Conservation (phyloP, 1,284 basidiomycete genomes). For the Tremellales sp. region DNA sequence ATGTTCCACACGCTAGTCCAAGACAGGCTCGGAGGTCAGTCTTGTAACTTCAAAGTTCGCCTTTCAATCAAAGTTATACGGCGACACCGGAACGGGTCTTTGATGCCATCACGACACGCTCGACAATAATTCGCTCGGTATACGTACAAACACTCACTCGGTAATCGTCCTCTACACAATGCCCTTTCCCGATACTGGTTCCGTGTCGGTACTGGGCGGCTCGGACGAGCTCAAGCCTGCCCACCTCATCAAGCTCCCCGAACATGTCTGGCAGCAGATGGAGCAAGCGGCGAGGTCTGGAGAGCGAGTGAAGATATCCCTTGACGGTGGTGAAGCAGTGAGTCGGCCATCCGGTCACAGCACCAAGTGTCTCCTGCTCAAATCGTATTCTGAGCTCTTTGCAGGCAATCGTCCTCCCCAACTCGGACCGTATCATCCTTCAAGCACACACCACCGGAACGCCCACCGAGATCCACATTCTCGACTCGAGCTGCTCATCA, state of each 20-base stretch:
- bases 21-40: too few relatives aligned
- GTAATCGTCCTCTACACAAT: constrained; percentile 11
- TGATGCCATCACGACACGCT: too few relatives aligned
- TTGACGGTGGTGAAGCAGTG: constrained; percentile 32
- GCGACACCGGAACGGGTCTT: too few relatives aligned
- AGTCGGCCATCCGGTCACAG: constrained; percentile 27
- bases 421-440: constrained; percentile 19
- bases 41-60: too few relatives aligned
- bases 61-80: too few relatives aligned
- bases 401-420: constrained; percentile 28
- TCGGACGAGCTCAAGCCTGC: constrained; percentile 16
- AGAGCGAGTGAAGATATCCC: constrained; percentile 15
- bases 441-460: constrained; percentile 19
- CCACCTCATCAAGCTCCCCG: constrained; percentile 35
- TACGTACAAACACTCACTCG: too few relatives aligned
- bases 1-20: too few relatives aligned
- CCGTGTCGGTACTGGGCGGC: constrained; percentile 17
- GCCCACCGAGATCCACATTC: constrained; percentile 27
- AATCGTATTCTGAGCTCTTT: too few relatives aligned
- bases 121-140: too few relatives aligned
- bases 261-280: constrained; percentile 30
- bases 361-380: too few relatives aligned
- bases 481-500: constrained; percentile 4
- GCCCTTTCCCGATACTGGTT: constrained; percentile 19
- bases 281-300: constrained; percentile 11